These are phyloP conservation scores for Neurospora africana DNA, from an alignment of 495 filamentous ascomycete genomes.

Conservation along the genomic window DNA sequence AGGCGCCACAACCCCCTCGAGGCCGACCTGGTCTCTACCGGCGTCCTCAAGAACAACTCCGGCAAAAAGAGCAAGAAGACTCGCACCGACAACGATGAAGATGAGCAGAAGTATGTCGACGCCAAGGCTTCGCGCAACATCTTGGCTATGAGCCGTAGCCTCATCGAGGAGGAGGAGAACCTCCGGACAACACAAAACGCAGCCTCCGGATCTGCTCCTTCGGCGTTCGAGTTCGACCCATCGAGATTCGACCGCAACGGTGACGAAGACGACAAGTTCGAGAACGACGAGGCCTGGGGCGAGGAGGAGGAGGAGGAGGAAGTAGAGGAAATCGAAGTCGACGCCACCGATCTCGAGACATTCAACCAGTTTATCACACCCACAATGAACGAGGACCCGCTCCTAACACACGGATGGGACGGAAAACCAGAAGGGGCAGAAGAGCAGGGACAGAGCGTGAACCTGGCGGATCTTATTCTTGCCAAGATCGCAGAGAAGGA, in stretches of 20 bases:
- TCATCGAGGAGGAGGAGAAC: conserved; percentile 58
- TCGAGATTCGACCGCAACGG: conserved; percentile 22
- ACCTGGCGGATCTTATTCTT: conserved; percentile 84
- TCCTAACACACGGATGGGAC: conserved; percentile 41
- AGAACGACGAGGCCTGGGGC: conserved; percentile 48
- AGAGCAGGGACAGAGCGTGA: conserved; percentile 50
- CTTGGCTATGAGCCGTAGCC: conserved; percentile 70
- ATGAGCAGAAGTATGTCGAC: conserved; percentile 65
- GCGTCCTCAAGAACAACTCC: conserved; percentile 45
- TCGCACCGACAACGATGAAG: conserved; percentile 45
- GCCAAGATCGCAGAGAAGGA: conserved; percentile 92
- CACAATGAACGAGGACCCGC: conserved; percentile 37
- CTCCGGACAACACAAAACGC: conserved; percentile 12
- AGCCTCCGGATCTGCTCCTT: conserved; percentile 9
- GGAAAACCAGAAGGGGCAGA: conserved; percentile 29
- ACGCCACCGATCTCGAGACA: conserved; percentile 78
- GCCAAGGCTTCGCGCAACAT: conserved; percentile 81
- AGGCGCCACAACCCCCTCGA: conserved; percentile 61
- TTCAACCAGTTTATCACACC: conserved; percentile 83
- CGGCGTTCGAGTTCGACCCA: conserved; percentile 36
- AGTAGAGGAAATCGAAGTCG: conserved; percentile 71
- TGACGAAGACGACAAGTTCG: conserved; percentile 32
- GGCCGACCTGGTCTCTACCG: conserved; percentile 57
- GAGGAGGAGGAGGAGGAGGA: conserved; percentile 73
- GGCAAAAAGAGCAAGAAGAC: conserved; percentile 47